Base-by-base conservation (phyloP, 164 flowering plant species). In the Umbellularia californica region DNA sequence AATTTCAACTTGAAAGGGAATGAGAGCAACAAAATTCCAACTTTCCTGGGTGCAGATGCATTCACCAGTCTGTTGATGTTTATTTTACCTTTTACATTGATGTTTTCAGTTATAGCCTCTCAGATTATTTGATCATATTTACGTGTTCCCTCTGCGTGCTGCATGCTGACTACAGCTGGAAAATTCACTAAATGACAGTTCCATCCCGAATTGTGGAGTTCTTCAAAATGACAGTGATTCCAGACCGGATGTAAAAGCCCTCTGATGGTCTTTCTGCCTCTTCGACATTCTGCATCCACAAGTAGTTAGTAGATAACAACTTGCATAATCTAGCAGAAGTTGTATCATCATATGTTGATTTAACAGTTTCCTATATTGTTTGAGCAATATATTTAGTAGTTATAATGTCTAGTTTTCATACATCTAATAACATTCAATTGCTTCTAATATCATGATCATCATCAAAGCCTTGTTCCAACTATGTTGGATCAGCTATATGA, bases 231-330 rank as follows among this genome's bases (percentile, higher is more conserved):
- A 93, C 75, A 2, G 93, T 89, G 78, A 93, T 85, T 74, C 98
- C 98, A 13, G 90, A 86, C 0, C 98, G 90, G 71, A 93, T 93
- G 81, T 91, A 93, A 74, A 91, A 91, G 41, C 98, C 98, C 22
- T 87, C 86, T 7, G 85, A 85, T 6, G 96, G 84, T 69, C 92
- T 83, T 47, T 89, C 92, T 64, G 93, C 92, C 80, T 93, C 98
- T 83, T 87, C 77, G 24, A 93, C 90, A 68, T 88, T 89, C 98
- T 91, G 74, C 74, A 66, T 66, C 47, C 28, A 27, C 69, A 14
- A 66, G 30, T 13, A 13, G 60, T 55, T 4, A 55, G 20, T 1
- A 41, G 47, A 41, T 41, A 41, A 5, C 47, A 41, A 41, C 47
- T 41, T 41, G 23, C 20, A 23, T 19, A 60, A 4, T n/a, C 23